Conservation (phyloP, 176 grass and related monocot species). For the Typha latifolia region DNA sequence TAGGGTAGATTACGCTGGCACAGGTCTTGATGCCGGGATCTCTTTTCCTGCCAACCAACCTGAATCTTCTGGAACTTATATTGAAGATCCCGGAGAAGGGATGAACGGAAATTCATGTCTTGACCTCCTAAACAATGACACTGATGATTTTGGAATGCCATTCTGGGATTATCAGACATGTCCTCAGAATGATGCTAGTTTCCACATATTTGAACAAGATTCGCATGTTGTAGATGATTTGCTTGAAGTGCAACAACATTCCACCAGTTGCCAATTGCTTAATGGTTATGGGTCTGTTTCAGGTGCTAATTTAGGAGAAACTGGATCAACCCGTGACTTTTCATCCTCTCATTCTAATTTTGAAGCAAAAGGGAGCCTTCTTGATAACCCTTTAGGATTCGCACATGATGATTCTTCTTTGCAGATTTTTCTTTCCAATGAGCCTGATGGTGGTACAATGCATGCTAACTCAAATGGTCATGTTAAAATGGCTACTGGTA, state of each 20-base stretch:
- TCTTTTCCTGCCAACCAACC: slow-evolving; percentile 15
- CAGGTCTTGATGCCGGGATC: slow-evolving; percentile 11
- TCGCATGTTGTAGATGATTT: slow-evolving; percentile 22
- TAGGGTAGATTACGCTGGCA: slow-evolving; percentile 18
- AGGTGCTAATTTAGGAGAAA: slow-evolving; percentile 21
- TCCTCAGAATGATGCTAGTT: slow-evolving; percentile 16
- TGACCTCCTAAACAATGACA: slow-evolving; percentile 28
- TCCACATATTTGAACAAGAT: slow-evolving; percentile 21
- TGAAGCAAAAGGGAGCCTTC: slow-evolving; percentile 6
- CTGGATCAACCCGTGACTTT: slow-evolving; percentile 6
- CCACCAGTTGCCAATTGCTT: slow-evolving; percentile 20
- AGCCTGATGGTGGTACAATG: slow-evolving; percentile 9
- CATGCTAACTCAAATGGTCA: slow-evolving; percentile 7
- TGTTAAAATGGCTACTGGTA: slow-evolving; percentile 4
- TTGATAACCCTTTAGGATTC: slow-evolving; percentile 27
- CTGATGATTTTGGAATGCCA: slow-evolving; percentile 45
- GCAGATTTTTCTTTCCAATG: slow-evolving; percentile 22
- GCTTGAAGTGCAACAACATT: slow-evolving; percentile 19
- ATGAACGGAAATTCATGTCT: slow-evolving; percentile 29
- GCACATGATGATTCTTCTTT: slow-evolving; percentile 26
- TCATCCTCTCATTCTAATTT: background rate
- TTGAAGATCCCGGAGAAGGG: slow-evolving; percentile 24
- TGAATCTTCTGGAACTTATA: slow-evolving; percentile 31
- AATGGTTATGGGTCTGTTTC: slow-evolving; percentile 19
- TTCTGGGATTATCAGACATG: slow-evolving; percentile 43